These are phyloP conservation scores for Globisporangium cederbergense DNA, from an alignment of 352 stramenopile genomes.

Conservation along the genomic window DNA sequence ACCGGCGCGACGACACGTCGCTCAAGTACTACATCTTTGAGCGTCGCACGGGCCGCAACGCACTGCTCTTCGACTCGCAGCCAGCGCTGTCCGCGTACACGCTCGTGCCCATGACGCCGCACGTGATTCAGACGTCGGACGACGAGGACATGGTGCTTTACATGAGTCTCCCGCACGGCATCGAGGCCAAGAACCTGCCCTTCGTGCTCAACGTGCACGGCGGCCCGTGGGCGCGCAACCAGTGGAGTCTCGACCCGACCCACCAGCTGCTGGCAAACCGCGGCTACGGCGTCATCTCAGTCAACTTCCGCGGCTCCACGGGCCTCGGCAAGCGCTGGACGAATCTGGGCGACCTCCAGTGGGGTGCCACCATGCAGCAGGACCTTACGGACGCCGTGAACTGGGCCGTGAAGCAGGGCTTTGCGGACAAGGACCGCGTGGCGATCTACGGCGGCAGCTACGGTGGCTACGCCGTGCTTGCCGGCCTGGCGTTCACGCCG, in stretches of 20 bases:
- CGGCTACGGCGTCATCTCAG: slow-evolving; percentile 37
- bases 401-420: slow-evolving; percentile 55
- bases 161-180: slow-evolving; percentile 32
- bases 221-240: slow-evolving; percentile 35
- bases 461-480: slow-evolving; percentile 69
- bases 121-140: slow-evolving; percentile 44
- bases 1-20: slow-evolving; percentile 59
- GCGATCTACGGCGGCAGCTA: slow-evolving; percentile 70
- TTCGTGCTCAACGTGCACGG: slow-evolving; percentile 41
- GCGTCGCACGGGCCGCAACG: slow-evolving; percentile 22
- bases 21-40: slow-evolving; percentile 46
- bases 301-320: slow-evolving; percentile 69
- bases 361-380: slow-evolving; percentile 41
- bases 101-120: slow-evolving; percentile 32
- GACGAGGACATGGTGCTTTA: slow-evolving; percentile 42
- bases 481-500: slow-evolving; percentile 69
- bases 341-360: slow-evolving; percentile 39
- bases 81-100: slow-evolving; percentile 31
- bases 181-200: slow-evolving; percentile 26
- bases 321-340: slow-evolving; percentile 75
- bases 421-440: slow-evolving; percentile 38
- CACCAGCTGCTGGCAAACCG: slow-evolving; percentile 48
- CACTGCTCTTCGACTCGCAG: slow-evolving; percentile 37
- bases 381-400: slow-evolving; percentile 51
- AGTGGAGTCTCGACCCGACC: slow-evolving; percentile 27